Conservation (phyloP, 768 basidiomycete genomes). For the Trametes maxima region DNA sequence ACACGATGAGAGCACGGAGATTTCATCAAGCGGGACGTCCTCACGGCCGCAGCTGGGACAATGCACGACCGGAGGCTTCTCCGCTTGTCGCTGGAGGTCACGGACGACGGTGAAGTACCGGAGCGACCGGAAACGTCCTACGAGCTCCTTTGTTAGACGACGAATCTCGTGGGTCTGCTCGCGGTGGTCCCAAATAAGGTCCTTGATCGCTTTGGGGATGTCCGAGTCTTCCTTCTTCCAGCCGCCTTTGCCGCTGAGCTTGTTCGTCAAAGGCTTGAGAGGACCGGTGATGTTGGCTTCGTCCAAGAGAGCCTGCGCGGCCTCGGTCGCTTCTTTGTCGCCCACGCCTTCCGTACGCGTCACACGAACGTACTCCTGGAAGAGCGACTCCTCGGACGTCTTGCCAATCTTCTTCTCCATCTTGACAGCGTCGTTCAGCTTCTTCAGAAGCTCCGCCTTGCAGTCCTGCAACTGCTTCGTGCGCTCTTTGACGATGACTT, state of each 20-base stretch:
- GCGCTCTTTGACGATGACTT: constrained; percentile 86
- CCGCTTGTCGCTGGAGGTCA: constrained; percentile 78
- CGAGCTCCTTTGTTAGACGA: constrained; percentile 82
- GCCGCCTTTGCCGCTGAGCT: constrained; percentile 19
- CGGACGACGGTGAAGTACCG: constrained; percentile 93
- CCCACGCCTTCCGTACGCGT: constrained; percentile 71
- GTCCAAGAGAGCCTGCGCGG: constrained; percentile 60
- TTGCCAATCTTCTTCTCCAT: constrained; percentile 70
- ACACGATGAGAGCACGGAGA: constrained; percentile 88
- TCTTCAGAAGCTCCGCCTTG: constrained; percentile 66
- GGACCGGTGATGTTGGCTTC: constrained; percentile 54
- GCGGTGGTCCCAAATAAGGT: constrained; percentile 76
- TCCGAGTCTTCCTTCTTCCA: constrained; percentile 55
- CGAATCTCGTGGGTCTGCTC: constrained; percentile 88
- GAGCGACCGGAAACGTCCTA: constrained; percentile 85
- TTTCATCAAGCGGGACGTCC: constrained; percentile 60
- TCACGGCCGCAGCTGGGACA: constrained; percentile 66
- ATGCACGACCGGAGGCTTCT: constrained; percentile 55
- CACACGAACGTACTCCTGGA: constrained; percentile 75
- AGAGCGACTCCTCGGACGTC: constrained; percentile 70
- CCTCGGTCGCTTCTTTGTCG: constrained; percentile 73
- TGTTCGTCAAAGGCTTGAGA: constrained; percentile 21
- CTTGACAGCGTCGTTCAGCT: constrained; percentile 65
- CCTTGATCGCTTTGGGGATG: constrained; percentile 58
- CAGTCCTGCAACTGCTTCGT: constrained; percentile 79